A percentile compares a stretch with the other conserved stretches of the same genome.
These are phyloP conservation scores for Eremothecium sinecaudum DNA, from an alignment of 1,139 yeast species.

Conservation along the genomic window DNA sequence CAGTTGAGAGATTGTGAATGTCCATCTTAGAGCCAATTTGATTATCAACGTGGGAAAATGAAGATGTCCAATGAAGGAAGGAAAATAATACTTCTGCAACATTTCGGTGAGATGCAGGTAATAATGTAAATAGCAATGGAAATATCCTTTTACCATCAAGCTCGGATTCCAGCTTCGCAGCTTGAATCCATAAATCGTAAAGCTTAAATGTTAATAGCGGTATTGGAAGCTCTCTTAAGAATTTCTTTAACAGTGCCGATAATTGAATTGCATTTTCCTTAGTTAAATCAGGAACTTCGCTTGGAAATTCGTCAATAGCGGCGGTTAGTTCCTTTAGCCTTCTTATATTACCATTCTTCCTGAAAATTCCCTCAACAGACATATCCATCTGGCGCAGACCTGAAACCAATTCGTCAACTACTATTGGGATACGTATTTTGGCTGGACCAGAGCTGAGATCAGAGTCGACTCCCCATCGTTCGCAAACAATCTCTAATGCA, in stretches of 20 bases:
- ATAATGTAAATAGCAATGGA: constrained; percentile 65
- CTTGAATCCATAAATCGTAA: constrained; percentile 71
- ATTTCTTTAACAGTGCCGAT: constrained; percentile 88
- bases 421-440: constrained; percentile 69
- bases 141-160: constrained; percentile 47
- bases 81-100: constrained; percentile 76
- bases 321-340: constrained; percentile 67
- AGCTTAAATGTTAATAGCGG: constrained; percentile 74
- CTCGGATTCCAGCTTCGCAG: constrained; percentile 50
- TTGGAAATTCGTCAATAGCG: constrained; percentile 65
- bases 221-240: constrained; percentile 84
- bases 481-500: constrained; percentile 61
- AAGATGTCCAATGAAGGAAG: constrained; percentile 91
- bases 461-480: constrained; percentile 75
- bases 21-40: constrained; percentile 95
- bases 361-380: constrained; percentile 93
- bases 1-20: constrained; percentile 89
- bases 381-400: constrained; percentile 87
- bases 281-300: constrained; percentile 60
- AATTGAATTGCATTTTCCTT: constrained; percentile 83
- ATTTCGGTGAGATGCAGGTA: constrained; percentile 78
- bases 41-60: constrained; percentile 83
- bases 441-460: constrained; percentile 82
- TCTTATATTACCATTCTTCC: constrained; percentile 92
- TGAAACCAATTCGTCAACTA: constrained; percentile 76